These are phyloP conservation scores for Phytophthora niederhauseri DNA, from an alignment of 352 stramenopile species.

Conservation along the genomic window DNA sequence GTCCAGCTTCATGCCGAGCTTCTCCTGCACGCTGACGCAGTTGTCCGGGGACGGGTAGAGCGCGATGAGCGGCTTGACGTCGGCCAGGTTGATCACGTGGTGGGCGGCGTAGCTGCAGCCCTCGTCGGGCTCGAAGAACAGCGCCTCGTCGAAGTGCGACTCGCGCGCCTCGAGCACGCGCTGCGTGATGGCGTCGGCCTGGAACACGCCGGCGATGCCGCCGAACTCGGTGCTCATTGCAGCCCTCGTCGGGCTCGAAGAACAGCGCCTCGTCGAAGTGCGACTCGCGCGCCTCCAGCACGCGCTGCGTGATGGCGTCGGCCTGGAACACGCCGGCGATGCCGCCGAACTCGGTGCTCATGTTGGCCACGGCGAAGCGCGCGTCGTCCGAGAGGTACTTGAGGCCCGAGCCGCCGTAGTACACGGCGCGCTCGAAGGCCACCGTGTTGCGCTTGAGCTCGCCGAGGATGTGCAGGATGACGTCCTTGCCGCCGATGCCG, in stretches of 20 bases:
- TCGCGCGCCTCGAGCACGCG: constrained; percentile 56
- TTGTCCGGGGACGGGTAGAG: constrained; percentile 85
- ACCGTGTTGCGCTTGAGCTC: constrained; percentile 87
- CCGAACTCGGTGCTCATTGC: constrained; percentile 89
- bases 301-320: constrained; percentile 72
- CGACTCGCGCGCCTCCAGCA: constrained; percentile 53
- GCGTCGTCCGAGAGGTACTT: constrained; percentile 76
- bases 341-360: constrained; percentile 84
- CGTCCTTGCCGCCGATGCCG: constrained; percentile 83
- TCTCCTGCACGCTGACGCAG: constrained; percentile 70
- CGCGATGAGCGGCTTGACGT: constrained; percentile 67
- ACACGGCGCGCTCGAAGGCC: constrained; percentile 79
- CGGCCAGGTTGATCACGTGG: constrained; percentile 73
- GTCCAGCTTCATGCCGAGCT: constrained; percentile 78
- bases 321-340: constrained; percentile 85
- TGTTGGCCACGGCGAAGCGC: constrained; percentile 83
- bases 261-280: constrained; percentile 78
- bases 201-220: constrained; percentile 81
- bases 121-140: constrained; percentile 72
- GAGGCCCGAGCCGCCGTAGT: constrained; percentile 72
- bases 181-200: constrained; percentile 74
- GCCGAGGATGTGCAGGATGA: constrained; percentile 81
- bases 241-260: constrained; percentile 70
- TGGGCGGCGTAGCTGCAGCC: constrained; percentile 77
- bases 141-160: constrained; percentile 70